These are phyloP conservation scores for Sphaerobolus stellatus DNA, from an alignment of 1,284 basidiomycete genomes.

Conservation along the genomic window DNA sequence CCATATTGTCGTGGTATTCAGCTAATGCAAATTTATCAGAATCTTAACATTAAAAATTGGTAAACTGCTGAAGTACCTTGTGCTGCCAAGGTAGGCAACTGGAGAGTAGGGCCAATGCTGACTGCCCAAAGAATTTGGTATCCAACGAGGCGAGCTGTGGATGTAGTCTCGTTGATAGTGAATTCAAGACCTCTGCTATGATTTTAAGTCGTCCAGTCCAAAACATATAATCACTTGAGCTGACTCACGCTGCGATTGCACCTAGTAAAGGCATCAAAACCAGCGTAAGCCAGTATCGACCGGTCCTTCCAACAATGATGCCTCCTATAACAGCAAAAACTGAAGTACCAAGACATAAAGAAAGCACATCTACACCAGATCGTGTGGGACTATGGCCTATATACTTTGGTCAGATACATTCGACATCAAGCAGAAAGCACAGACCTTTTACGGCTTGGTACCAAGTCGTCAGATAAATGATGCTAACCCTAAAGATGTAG, in stretches of 20 bases:
- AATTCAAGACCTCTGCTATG: conserved; percentile 1
- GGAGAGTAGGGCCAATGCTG: conserved; percentile 2
- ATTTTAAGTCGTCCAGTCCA: neutral
- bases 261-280: neutral
- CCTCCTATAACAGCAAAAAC: conserved; percentile 1
- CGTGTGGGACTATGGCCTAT: conserved; percentile 35
- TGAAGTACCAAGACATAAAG: conserved; percentile 21
- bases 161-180: conserved; percentile 9
- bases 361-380: conserved; percentile 42
- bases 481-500: neutral
- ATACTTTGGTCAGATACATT: conserved; percentile 36
- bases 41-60: neutral
- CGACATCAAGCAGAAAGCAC: conserved; percentile 27
- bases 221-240: neutral
- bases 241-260: neutral
- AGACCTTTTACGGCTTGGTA: neutral
- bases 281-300: neutral
- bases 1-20: conserved; percentile 7
- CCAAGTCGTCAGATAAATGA: conserved; percentile 2
- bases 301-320: neutral
- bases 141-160: neutral
- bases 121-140: conserved; percentile 12
- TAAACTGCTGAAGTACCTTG: neutral
- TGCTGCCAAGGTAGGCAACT: conserved; percentile 2
- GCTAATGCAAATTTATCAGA: neutral